Percentiles rank a stretch among this genome's conserved stretches.
These are phyloP conservation scores for Trichomonas tenax DNA, from an alignment of 208 protist species.

Conservation along the genomic window DNA sequence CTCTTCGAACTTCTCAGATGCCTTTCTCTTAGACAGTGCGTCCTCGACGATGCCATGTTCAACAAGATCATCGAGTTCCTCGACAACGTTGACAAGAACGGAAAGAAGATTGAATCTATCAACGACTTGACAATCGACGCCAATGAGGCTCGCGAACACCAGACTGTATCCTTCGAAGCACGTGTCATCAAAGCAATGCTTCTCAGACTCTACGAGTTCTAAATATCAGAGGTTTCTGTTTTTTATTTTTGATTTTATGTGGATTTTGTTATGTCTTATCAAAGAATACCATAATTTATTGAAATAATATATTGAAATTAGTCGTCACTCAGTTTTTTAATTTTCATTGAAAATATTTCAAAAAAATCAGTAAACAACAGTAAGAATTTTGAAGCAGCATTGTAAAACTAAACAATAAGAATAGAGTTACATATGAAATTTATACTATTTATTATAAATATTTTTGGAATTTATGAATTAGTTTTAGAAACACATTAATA, in stretches of 20 bases:
- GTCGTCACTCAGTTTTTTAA: too few relatives aligned
- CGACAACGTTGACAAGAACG: conserved; percentile 66
- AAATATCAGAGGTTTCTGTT: too few relatives aligned
- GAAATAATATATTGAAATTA: too few relatives aligned
- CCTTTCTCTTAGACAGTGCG: conserved; percentile 83
- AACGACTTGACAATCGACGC: not conserved
- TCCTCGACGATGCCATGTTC: conserved; percentile 70
- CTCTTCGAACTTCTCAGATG: conserved; percentile 73
- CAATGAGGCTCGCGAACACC: not conserved
- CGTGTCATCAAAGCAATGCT: not conserved
- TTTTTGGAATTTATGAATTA: not conserved
- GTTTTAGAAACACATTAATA: not conserved
- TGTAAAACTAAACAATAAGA: too few relatives aligned
- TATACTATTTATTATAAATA: too few relatives aligned
- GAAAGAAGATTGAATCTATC: conserved; percentile 43
- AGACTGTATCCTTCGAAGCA: not conserved
- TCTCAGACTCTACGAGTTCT: not conserved
- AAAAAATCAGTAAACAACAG: too few relatives aligned
- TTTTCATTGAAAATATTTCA: too few relatives aligned
- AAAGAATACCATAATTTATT: too few relatives aligned
- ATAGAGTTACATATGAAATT: too few relatives aligned
- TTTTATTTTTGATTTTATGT: too few relatives aligned
- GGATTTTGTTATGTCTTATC: too few relatives aligned
- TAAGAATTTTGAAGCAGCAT: too few relatives aligned
- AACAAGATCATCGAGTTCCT: conserved; percentile 76